phyloP scores from a whole-genome alignment of 208 protist genomes.

The Leishmania mexicana region DNA sequence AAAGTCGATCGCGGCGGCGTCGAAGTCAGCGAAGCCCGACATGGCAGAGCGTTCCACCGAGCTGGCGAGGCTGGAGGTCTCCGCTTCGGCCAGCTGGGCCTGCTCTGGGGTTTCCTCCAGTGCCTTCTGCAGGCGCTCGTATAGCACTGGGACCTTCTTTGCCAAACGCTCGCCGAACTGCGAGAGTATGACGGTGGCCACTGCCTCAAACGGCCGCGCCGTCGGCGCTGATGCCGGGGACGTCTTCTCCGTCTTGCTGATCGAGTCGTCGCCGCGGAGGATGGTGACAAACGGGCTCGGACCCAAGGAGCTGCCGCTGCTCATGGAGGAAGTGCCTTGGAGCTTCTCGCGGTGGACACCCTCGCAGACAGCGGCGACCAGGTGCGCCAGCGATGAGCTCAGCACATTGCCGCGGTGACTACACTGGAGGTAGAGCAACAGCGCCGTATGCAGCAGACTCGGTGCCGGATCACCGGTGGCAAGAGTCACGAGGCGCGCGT shows the following conservation, averaged over 20 bases:
- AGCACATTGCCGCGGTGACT: conserved; percentile 59
- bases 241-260: conserved; percentile 27
- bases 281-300: conserved; percentile 30
- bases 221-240: conserved; percentile 1
- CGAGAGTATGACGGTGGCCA: conserved; percentile 31
- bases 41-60: conserved; percentile 48
- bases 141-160: conserved; percentile 32
- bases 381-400: conserved; percentile 43
- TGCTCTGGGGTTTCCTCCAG: conserved; percentile 72
- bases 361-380: conserved; percentile 51
- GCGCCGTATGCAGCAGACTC: conserved; percentile 39
- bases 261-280: conserved; percentile 32
- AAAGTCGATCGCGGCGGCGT: conserved; percentile 50
- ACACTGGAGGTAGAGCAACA: conserved; percentile 48
- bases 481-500: conserved; percentile 23
- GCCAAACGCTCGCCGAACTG: conserved; percentile 37
- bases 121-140: conserved; percentile 33
- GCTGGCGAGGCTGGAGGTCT: conserved; percentile 74
- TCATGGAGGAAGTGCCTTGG: not conserved
- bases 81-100: conserved; percentile 55
- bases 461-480: conserved; percentile 5
- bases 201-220: conserved; percentile 24
- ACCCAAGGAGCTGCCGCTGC: not conserved
- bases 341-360: conserved; percentile 58
- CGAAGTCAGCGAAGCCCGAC: conserved; percentile 23